Base-by-base conservation (phyloP, 164 flowering plant species). In the Taxillus chinensis region DNA sequence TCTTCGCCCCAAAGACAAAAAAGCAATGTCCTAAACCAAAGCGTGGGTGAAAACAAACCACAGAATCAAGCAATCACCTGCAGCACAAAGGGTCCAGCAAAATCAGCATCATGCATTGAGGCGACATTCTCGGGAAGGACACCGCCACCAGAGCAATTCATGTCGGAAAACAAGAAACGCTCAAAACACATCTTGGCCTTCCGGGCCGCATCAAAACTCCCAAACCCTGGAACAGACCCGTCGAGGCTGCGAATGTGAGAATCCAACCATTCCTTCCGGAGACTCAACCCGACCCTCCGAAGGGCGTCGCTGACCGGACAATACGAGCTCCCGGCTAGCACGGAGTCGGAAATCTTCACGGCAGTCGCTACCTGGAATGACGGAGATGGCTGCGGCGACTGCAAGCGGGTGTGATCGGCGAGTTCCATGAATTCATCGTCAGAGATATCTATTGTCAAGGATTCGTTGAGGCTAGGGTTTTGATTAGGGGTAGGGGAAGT, bases 61-160 rank as follows among this genome's bases (percentile, higher is more conserved):
- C 27, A 27, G 27, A 2, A 27, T 27, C 27, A 27, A 27, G 27
- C 27, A 52, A 41, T 11, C 41, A 78, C 98, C 96, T 90, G 97
- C 83, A 93, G 74, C 3, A 90, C 88, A 62, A 82, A 89, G 2
- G 97, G 97, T 0, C 99, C 97, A 3, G 72, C 64, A 12, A 93
- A 87, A 70, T 89, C 90, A 57, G 82, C 86, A 11, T 76, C 78
- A 70, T 90, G 96, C 81, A 90, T 62, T 2, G 76, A 39, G 40
- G 77, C 73, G 14, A 93, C 85, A 69, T 83, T 74, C 0, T 64
- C 64, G 0, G 97, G 99, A 61, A 95, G 86, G 63, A 78, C 77
- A 1, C 96, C 93, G 7, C 71, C 79, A 3, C 93, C 96, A 8
- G 75, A 76, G 41, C 45, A 54, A 78, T 90, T 89, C 91, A 90